phyloP scores from a whole-genome alignment of 192 early-diverging fungal genomes.

The Umbelopsis isabellina region DNA sequence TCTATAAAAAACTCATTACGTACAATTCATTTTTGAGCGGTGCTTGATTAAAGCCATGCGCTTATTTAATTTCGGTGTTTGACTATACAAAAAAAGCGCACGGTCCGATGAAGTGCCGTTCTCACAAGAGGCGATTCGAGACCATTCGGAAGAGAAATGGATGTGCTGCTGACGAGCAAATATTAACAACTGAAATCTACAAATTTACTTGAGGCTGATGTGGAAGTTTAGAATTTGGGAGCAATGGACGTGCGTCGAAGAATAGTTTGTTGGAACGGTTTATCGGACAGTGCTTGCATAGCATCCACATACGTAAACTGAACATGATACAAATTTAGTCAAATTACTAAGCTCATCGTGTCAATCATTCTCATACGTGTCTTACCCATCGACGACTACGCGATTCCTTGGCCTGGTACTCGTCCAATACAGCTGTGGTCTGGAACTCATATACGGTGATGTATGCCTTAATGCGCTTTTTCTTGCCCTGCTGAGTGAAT shows the following conservation, averaged over 20 bases:
- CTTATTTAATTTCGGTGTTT: too few relatives aligned
- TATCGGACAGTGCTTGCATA: background rate
- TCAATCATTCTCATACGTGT: background rate
- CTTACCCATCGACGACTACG: constrained; percentile 15
- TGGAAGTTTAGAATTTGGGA: constrained; percentile 1
- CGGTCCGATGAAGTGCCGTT: too few relatives aligned
- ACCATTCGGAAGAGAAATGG: too few relatives aligned
- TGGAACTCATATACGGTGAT: constrained; percentile 14
- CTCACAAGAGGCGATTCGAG: too few relatives aligned
- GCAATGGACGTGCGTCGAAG: constrained; percentile 3
- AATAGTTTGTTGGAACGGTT: constrained; percentile 11
- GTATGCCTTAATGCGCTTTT: constrained; percentile 3
- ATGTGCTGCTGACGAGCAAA: too few relatives aligned
- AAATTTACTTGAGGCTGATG: too few relatives aligned
- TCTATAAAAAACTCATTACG: too few relatives aligned
- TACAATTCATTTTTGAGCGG: too few relatives aligned
- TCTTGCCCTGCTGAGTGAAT: constrained; percentile 6
- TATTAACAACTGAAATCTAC: too few relatives aligned
- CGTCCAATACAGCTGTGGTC: background rate
- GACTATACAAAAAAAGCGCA: too few relatives aligned
- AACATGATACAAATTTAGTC: background rate
- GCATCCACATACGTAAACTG: constrained; percentile 18
- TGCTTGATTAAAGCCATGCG: too few relatives aligned
- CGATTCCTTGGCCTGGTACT: background rate
- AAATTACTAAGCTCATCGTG: background rate